A percentile compares a stretch with the other conserved stretches of the same genome.
phyloP scores from a whole-genome alignment of 2,329 filamentous ascomycete species.

The Botryotinia narcissicola region DNA sequence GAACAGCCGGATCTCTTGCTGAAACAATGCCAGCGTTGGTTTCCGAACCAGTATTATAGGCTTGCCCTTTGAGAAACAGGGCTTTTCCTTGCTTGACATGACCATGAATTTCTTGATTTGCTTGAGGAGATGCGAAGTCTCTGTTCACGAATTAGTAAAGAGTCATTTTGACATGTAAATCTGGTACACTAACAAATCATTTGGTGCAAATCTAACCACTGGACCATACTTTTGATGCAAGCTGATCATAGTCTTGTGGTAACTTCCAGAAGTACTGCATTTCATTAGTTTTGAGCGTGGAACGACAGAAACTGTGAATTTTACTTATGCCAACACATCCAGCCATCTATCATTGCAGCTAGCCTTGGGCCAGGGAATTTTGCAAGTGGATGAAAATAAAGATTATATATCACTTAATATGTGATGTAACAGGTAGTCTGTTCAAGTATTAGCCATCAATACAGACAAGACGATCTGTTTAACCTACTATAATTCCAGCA shows the following conservation, averaged over 20 bases:
- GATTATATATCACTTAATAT: constrained; percentile 15
- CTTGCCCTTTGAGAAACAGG: constrained; percentile 5
- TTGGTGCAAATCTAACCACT: constrained; percentile 8
- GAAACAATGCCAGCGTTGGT: constrained; percentile 13
- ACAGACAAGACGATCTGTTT: no score
- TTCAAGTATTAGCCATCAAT: background rate
- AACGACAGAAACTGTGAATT: background rate
- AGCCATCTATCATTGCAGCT: constrained; percentile 14
- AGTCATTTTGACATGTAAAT: background rate
- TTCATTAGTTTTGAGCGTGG: background rate
- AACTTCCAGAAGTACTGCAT: background rate
- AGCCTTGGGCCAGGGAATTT: constrained; percentile 19
- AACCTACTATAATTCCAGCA: constrained; percentile 9
- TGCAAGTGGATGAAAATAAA: constrained; percentile 18
- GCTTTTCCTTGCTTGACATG: constrained; percentile 13
- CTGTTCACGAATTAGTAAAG: background rate
- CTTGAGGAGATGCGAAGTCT: constrained; percentile 13
- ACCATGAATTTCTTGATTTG: constrained; percentile 19
- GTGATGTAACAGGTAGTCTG: background rate
- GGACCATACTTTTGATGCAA: constrained; percentile 12
- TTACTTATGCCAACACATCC: constrained; percentile 9
- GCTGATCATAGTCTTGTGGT: constrained; percentile 3
- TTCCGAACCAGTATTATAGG: constrained; percentile 10
- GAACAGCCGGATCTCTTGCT: constrained; percentile 19
- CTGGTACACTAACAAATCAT: constrained; percentile 6